Evolutionary conservation across 2,329 filamentous ascomycete genomes (phyloP), one percentile per base, ranked within the genome.

Genomic region (Akanthomyces muscarius): DNA sequence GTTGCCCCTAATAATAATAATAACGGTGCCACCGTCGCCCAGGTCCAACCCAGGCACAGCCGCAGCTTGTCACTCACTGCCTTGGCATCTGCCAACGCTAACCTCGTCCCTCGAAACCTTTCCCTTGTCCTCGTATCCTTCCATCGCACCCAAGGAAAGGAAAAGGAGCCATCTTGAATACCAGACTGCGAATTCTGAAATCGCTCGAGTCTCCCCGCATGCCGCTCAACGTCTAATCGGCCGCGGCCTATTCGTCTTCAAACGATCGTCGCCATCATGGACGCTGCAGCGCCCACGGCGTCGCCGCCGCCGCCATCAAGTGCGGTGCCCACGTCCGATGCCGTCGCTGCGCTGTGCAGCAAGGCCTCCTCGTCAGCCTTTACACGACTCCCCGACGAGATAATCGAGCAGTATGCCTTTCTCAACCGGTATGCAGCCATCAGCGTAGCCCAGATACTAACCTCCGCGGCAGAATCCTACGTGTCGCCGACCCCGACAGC

Each of bases 341-440:
- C 44, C 13, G 30, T 54, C 28, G 10, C 48, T 8, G 25, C 41
- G 14, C 23, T 38, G 54, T 50, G 18, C 41, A 45, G 28, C 54
- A 59, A 61, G 50, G 41, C 65, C 68, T 69, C 70, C 67, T 69
- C 72, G 73, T 73, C 72, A 8, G 28, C 81, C 41, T 85, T 89
- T 68, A 78, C 83, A 42, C 79, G 77, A 52, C 77, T 90, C 13
- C 87, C 87, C 6, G 84, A 88, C 73, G 87, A 89, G 73, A 89
- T 90, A 64, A 88, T 90, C 68, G 78, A 88, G 70, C 85, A 89
- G 87, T 89, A 76, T 74, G 83, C 75, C 52, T 44, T 13, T 53
- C n/a, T 47, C 21, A 14, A 55, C 57, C 4, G 4, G 50, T 42
- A 47, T 47, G 25, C 25, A 23, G 11, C 11, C n/a, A 7, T 18